Evolutionary conservation across 176 grass and related monocot genomes (phyloP).

Genomic region (bread wheat (Triticum aestivum)): DNA sequence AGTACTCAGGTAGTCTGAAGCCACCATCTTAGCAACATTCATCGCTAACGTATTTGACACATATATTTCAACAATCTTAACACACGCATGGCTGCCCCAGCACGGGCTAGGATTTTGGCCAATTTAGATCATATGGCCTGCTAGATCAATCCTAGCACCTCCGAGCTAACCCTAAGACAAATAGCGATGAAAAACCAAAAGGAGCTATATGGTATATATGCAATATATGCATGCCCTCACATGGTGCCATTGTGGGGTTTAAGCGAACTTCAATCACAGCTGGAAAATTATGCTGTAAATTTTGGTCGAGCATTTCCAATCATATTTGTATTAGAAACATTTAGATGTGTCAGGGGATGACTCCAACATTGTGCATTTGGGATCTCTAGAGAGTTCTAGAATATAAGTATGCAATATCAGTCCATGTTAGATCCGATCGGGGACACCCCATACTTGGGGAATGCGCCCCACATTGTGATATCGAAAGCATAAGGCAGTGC

Average conservation of each 20-base stretch:
- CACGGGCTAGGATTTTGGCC: not conserved
- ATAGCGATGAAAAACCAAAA: not conserved
- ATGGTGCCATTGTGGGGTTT: not conserved
- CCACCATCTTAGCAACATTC: too few species aligned
- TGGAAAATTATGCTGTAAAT: too few species aligned
- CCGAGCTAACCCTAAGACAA: not conserved
- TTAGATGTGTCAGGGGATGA: not conserved
- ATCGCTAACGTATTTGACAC: too few species aligned
- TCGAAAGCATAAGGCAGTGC: conserved; percentile 24
- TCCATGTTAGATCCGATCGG: conserved; percentile 2
- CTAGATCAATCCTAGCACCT: not conserved
- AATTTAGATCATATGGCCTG: not conserved
- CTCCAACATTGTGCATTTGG: not conserved
- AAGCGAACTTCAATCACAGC: not conserved
- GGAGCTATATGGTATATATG: not conserved
- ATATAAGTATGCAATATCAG: not conserved
- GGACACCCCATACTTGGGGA: conserved; percentile 3
- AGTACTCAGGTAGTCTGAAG: too few species aligned
- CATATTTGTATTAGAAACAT: not conserved
- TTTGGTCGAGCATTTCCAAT: too few species aligned
- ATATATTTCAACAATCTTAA: too few species aligned
- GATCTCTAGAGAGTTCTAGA: not conserved
- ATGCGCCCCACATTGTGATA: conserved; percentile 2
- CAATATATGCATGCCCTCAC: not conserved
- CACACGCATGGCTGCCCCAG: too few species aligned